These are phyloP conservation scores for Zasmidium cellare DNA, from an alignment of 2,329 filamentous ascomycete species.

Conservation along the genomic window DNA sequence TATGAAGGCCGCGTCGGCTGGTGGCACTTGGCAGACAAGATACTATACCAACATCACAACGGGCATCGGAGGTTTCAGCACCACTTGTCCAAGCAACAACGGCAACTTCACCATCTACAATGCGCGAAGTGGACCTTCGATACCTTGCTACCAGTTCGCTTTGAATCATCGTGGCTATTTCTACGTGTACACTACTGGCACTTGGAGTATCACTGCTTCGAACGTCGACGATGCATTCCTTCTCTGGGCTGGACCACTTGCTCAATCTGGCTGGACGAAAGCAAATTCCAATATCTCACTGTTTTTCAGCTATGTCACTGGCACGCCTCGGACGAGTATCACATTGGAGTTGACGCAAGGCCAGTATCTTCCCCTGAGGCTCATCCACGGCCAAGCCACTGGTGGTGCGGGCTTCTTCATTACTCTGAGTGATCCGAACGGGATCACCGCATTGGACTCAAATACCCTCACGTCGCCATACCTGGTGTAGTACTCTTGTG, in stretches of 20 bases:
- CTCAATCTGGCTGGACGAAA: slow-evolving; percentile 13
- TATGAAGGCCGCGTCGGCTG: slow-evolving; percentile 6
- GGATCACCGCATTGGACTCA: slow-evolving; percentile 2
- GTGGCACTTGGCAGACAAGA: slow-evolving; percentile 11
- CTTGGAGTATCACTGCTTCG: slow-evolving; percentile 4
- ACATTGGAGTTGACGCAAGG: background rate
- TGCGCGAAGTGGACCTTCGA: background rate
- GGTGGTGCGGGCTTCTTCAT: slow-evolving; percentile 10
- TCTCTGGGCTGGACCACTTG: slow-evolving; percentile 10
- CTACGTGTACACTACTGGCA: slow-evolving; percentile 10
- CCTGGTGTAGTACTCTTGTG: slow-evolving; percentile 13
- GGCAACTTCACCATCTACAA: slow-evolving; percentile 6
- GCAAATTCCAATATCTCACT: slow-evolving; percentile 8
- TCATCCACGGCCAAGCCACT: slow-evolving; percentile 7
- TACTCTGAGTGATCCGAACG: slow-evolving; percentile 9
- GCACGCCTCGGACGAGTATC: background rate
- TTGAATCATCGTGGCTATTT: slow-evolving; percentile 14
- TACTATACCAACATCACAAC: slow-evolving; percentile 8
- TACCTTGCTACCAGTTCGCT: slow-evolving; percentile 12
- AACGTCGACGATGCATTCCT: slow-evolving; percentile 10
- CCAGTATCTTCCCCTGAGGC: slow-evolving; percentile 9
- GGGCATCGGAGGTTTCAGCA: slow-evolving; percentile 7
- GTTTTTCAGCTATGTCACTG: slow-evolving; percentile 4
- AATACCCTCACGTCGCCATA: slow-evolving; percentile 12
- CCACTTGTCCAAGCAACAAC: background rate